Evolutionary conservation across 2,329 filamentous ascomycete species (phyloP), one percentile per base, ranked within the genome.

Genomic region (Pestalotiopsis sp.): DNA sequence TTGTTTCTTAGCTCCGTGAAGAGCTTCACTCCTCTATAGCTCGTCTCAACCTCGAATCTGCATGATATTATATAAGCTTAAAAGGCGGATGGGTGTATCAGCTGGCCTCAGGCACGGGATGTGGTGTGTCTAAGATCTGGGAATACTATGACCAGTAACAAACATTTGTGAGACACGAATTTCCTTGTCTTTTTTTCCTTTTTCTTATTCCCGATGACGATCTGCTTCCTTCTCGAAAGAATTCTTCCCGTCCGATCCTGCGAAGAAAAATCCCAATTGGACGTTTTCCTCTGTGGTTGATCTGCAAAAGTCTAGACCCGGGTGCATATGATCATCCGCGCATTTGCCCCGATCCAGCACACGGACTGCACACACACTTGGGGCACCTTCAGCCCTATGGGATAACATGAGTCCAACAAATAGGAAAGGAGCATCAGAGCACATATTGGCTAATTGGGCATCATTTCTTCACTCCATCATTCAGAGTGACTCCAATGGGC

Each of bases 261-360:
- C 31, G 31, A 36, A 27, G 20, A 27, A 31, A 36, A 36, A 2
- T 36, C 31, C 31, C 31, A 36, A 36, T 36, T 36, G 31, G 31
- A 1, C 31, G 31, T 9, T 36, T 36, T 9, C 31, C 31, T 36
- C 31, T 36, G 31, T 36, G 31, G 14, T 17, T 52, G 45, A 23
- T 52, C 45, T n/a, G 17, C 45, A 23, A 17, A 36, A 52, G 45
- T 52, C 45, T 52, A 23, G 45, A 52, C 45, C 45, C 45, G 7
- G n/a, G 12, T 36, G 31, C 31, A 62, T 27, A 62, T 62, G 59
- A 62, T 62, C 59, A 36, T 36, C 59, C 59, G 59, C 36, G 20
- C 38, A 23, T 23, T 59, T 59, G 57, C 23, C 57, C 27, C n/a
- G 6, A 52, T 52, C 45, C 45, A 23, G 45, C 45, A 52, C 45